Percentiles rank a stretch among this genome's conserved stretches.
Conservation (phyloP, 2,329 filamentous ascomycete genomes). For the Curvularia verruculosa region DNA sequence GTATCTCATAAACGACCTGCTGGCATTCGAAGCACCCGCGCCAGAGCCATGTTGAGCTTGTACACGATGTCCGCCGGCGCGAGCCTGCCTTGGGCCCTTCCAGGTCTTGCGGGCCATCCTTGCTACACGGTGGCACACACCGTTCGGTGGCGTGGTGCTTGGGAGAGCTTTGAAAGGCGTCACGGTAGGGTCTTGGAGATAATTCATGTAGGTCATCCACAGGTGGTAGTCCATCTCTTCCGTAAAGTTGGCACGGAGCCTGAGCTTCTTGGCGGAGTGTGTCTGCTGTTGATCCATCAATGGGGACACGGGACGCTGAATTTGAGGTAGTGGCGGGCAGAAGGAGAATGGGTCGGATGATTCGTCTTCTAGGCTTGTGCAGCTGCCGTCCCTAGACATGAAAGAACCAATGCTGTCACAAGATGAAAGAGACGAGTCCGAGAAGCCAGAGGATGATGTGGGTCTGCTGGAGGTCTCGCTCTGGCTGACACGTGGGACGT, state of each 20-base stretch:
- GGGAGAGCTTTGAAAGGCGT: constrained; percentile 72
- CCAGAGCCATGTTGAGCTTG: neutral
- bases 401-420: constrained; percentile 62
- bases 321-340: constrained; percentile 43
- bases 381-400: constrained; percentile 64
- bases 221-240: constrained; percentile 69
- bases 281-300: constrained; percentile 35
- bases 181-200: constrained; percentile 68
- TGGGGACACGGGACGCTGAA: constrained; percentile 40
- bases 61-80: constrained; percentile 24
- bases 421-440: constrained; percentile 68
- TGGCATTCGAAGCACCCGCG: constrained; percentile 50
- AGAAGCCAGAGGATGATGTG: constrained; percentile 63
- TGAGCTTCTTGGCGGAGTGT: constrained; percentile 50
- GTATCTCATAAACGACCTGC: constrained; percentile 56
- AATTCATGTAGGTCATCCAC: constrained; percentile 69
- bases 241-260: constrained; percentile 59
- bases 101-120: constrained; percentile 66
- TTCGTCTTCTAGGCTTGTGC: constrained; percentile 67
- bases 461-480: constrained; percentile 60
- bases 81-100: constrained; percentile 55
- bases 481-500: constrained; percentile 36
- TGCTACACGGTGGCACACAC: constrained; percentile 68
- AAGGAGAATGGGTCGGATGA: constrained; percentile 62
- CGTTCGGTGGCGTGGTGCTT: constrained; percentile 66